These are phyloP conservation scores for Clonostachys chloroleuca DNA, from an alignment of 2,329 filamentous ascomycete species.

Conservation along the genomic window DNA sequence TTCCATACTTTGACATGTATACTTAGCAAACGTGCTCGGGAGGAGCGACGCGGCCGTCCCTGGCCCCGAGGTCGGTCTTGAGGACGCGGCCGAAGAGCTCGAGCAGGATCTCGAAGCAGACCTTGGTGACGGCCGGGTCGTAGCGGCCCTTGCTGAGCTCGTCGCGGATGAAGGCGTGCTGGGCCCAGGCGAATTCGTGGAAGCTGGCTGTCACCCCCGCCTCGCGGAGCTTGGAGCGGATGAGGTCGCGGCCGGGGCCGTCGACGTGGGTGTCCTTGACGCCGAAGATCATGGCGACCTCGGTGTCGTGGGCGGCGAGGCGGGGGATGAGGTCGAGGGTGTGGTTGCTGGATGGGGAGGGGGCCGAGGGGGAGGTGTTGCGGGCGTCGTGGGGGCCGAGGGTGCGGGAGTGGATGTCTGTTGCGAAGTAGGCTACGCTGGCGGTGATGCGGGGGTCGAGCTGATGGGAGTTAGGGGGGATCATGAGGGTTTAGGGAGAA, in stretches of 20 bases:
- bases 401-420: slow-evolving; percentile 78
- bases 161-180: slow-evolving; percentile 92
- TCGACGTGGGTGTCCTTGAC: slow-evolving; percentile 90
- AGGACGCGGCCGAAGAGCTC: slow-evolving; percentile 79
- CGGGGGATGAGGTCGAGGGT: slow-evolving; percentile 52
- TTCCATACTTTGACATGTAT: not conserved
- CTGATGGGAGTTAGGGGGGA: slow-evolving; percentile 13
- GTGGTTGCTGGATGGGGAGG: slow-evolving; percentile 40
- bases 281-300: slow-evolving; percentile 87
- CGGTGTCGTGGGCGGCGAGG: slow-evolving; percentile 59
- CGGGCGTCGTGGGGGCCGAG: slow-evolving; percentile 70
- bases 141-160: slow-evolving; percentile 93
- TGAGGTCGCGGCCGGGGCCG: slow-evolving; percentile 74
- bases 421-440: slow-evolving; percentile 85
- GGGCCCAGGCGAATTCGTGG: slow-evolving; percentile 89
- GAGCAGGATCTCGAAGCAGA: slow-evolving; percentile 86
- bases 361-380: slow-evolving; percentile 47
- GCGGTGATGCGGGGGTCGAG: slow-evolving; percentile 74
- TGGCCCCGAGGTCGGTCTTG: slow-evolving; percentile 72
- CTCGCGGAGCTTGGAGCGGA: slow-evolving; percentile 76
- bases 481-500: not conserved
- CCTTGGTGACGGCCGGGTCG: slow-evolving; percentile 78
- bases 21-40: slow-evolving; percentile 68
- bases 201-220: slow-evolving; percentile 72
- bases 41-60: slow-evolving; percentile 54